Base-by-base conservation (phyloP, 177 flowering plant genomes). In the Vitis hybrid region DNA sequence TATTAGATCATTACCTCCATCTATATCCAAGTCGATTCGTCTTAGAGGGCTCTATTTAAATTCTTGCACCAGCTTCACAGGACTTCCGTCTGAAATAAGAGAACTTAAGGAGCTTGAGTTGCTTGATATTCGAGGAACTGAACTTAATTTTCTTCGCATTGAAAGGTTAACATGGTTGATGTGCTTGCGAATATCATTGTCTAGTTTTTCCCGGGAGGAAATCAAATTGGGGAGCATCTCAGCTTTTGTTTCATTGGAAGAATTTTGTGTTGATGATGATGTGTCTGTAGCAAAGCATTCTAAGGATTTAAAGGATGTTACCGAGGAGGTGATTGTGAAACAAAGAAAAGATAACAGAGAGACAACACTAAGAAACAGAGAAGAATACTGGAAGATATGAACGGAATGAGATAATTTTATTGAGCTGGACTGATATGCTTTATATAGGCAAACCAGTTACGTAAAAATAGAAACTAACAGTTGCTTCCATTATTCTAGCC, bases 11-110 rank as follows among this genome's bases (percentile, higher is more conserved):
- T 49, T 75, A 4, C 78, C 78, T 51, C 13, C 71, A 18, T 75
- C 74, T 30, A 12, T 75, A 6, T 61, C 62, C 1, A 11, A 14
- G 6, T 48, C 58, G 50, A 56, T 39, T 2, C 1, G 17, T 51
- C 74, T 75, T 2, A 71, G 14, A 62, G 78, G 56, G 2, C 67
- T 75, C 3, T 66, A 70, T 62, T 60, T 73, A 39, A 62, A 75
- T 56, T 3, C n/a, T 30, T 21, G 23, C 23, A 0, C 19, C 19
- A 0, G 1, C 19, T 19, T 19, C 1, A 19, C 1, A 1, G 19
- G 19, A 19, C 19, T 19, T 1, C 1, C 1, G 19, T 1, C 19
- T 19, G 19, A 23, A 23, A 50, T 67, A 3, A 13, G 8, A 19
- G 26, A 17, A 51, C 74, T 75, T 12, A 1, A 2, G 21, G 1